Percentiles rank a stretch among this genome's conserved stretches.
These are phyloP conservation scores for Phytophthora kernoviae DNA, from an alignment of 352 stramenopile species.

Conservation along the genomic window DNA sequence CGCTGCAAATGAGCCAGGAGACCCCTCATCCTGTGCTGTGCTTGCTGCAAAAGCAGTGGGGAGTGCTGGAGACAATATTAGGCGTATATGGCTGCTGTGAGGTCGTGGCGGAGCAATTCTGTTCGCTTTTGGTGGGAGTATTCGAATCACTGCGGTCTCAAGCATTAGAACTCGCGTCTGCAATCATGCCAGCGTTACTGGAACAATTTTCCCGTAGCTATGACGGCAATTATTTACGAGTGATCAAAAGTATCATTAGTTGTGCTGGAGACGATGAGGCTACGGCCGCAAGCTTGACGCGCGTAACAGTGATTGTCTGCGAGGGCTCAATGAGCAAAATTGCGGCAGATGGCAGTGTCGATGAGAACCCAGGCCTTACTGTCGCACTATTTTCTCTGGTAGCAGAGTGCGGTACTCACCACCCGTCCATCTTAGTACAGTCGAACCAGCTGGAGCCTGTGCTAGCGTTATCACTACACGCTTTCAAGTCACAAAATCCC, in stretches of 20 bases:
- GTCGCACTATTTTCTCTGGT: conserved; percentile 66
- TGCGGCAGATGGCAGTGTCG: conserved; percentile 44
- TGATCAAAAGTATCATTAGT: conserved; percentile 73
- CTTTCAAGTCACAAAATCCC: conserved; percentile 68
- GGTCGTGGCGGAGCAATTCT: conserved; percentile 66
- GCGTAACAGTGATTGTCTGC: conserved; percentile 65
- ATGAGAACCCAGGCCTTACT: conserved; percentile 58
- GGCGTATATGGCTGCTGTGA: conserved; percentile 53
- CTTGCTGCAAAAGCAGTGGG: conserved; percentile 64
- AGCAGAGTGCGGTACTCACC: conserved; percentile 52
- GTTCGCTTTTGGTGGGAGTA: conserved; percentile 54
- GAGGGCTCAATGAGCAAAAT: conserved; percentile 67
- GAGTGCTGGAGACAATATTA: conserved; percentile 55
- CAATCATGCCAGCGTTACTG: conserved; percentile 65
- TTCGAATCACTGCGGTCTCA: conserved; percentile 69
- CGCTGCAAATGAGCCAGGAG: conserved; percentile 68
- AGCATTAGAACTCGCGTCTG: conserved; percentile 61
- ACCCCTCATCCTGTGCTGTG: conserved; percentile 59
- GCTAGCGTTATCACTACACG: conserved; percentile 61
- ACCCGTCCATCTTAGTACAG: conserved; percentile 66
- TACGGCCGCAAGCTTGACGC: conserved; percentile 60
- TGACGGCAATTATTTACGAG: conserved; percentile 63
- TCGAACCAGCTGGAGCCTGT: conserved; percentile 72
- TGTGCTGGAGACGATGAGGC: conserved; percentile 68
- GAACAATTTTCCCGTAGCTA: conserved; percentile 66